Percentiles rank a stretch among this genome's conserved stretches.
Conservation (phyloP, 1,284 basidiomycete species). For the Puccinia polysora region DNA sequence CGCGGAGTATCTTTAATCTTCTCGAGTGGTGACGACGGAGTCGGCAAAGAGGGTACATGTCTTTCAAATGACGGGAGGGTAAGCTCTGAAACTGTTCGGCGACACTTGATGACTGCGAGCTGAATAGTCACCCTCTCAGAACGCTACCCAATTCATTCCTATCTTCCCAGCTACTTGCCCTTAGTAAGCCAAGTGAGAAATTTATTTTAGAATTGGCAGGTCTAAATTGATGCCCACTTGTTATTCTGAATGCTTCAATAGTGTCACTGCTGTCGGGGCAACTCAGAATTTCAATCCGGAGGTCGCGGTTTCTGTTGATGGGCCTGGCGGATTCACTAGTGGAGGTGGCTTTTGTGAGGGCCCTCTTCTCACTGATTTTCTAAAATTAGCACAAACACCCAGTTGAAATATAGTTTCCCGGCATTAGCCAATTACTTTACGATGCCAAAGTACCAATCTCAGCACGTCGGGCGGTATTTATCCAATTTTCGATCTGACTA, state of each 20-base stretch:
- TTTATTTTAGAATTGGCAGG: not conserved
- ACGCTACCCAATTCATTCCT: not conserved
- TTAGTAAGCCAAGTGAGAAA: slow-evolving; percentile 16
- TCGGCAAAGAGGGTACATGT: slow-evolving; percentile 20
- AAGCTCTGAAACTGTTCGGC: not conserved
- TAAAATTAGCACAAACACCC: not conserved
- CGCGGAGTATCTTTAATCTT: slow-evolving; percentile 55
- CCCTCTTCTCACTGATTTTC: slow-evolving; percentile 44
- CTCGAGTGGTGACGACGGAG: slow-evolving; percentile 52
- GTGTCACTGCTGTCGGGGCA: slow-evolving; percentile 49
- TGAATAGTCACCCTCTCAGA: not conserved
- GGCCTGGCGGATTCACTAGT: slow-evolving; percentile 24
- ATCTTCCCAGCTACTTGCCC: slow-evolving; percentile 30
- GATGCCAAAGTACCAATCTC: slow-evolving; percentile 48
- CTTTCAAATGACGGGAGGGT: slow-evolving; percentile 26
- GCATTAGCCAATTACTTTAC: slow-evolving; percentile 47
- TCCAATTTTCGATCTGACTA: slow-evolving; percentile 45
- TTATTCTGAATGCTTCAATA: not conserved
- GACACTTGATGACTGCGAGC: not conserved
- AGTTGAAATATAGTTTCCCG: slow-evolving; percentile 48
- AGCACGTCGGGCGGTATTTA: slow-evolving; percentile 48
- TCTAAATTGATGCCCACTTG: not conserved
- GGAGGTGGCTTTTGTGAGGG: slow-evolving; percentile 33
- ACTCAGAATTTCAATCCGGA: slow-evolving; percentile 50
- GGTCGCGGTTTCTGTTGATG: slow-evolving; percentile 43